Conservation (phyloP, 23 red algal species). For the Chondrus crispus region DNA sequence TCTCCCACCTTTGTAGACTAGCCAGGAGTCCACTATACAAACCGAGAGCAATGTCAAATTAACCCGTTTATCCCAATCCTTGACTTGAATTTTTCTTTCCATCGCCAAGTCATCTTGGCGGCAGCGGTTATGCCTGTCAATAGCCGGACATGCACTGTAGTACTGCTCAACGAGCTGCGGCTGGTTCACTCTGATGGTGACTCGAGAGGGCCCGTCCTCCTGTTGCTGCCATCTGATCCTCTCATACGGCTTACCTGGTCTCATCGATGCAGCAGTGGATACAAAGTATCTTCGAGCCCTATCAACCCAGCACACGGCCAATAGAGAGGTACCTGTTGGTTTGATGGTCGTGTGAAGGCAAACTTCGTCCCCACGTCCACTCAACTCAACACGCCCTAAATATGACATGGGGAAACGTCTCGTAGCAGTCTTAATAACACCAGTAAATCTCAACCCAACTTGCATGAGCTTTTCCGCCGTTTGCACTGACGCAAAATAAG, state of each 20-base stretch:
- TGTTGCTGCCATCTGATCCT: background rate
- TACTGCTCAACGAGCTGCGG: background rate
- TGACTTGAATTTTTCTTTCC: slow-evolving; percentile 20
- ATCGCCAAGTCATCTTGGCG: slow-evolving; percentile 29
- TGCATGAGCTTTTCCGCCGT: background rate
- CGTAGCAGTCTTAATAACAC: slow-evolving; percentile 32
- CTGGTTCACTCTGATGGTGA: background rate
- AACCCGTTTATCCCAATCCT: too few relatives aligned
- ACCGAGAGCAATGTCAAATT: too few relatives aligned
- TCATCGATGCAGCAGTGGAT: background rate
- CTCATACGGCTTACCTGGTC: background rate
- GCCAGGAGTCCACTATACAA: too few relatives aligned
- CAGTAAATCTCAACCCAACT: slow-evolving; percentile 8
- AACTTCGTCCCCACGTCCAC: background rate
- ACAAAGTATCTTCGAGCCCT: slow-evolving; percentile 21
- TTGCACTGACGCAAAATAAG: slow-evolving; percentile 43
- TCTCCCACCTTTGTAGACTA: too few relatives aligned
- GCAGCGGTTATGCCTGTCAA: slow-evolving; percentile 35
- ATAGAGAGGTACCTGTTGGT: background rate
- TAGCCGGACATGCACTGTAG: background rate
- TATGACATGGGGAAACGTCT: background rate
- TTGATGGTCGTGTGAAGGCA: background rate
- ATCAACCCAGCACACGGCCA: slow-evolving; percentile 27
- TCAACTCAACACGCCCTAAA: background rate
- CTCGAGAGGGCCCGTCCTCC: background rate